Percentiles rank a stretch among this genome's conserved stretches.
phyloP scores from a whole-genome alignment of 441 rosid genomes.

The Hura crepitans region DNA sequence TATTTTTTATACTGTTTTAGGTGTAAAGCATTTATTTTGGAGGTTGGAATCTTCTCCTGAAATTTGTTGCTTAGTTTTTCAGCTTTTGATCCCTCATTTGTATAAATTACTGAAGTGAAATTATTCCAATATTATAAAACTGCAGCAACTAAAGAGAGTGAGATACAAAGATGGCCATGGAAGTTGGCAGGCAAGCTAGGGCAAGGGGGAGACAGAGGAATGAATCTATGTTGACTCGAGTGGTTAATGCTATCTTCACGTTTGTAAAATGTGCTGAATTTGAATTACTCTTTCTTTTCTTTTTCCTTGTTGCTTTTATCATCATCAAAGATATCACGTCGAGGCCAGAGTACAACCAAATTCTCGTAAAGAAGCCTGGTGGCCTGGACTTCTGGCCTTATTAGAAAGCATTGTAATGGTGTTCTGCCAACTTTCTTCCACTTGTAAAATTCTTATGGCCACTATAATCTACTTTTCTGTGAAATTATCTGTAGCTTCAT shows the following conservation, averaged over 20 bases:
- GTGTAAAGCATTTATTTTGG: background rate
- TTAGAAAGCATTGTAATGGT: conserved; percentile 20
- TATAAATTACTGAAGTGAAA: background rate
- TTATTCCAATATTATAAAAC: background rate
- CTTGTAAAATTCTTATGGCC: background rate
- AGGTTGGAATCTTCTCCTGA: background rate
- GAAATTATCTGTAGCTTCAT: background rate
- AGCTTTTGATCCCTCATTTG: background rate
- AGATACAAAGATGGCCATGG: conserved; percentile 32
- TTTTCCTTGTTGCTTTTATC: conserved; percentile 53
- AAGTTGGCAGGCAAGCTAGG: conserved; percentile 37
- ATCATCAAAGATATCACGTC: conserved; percentile 78
- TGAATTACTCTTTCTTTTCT: conserved; percentile 70
- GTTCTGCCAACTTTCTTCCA: background rate
- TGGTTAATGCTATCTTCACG: conserved; percentile 43
- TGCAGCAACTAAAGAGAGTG: background rate
- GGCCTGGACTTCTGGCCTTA: conserved; percentile 54
- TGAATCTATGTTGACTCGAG: conserved; percentile 47
- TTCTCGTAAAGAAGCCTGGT: conserved; percentile 71
- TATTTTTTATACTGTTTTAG: background rate
- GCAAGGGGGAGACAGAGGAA: conserved; percentile 38
- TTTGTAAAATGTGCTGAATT: conserved; percentile 63
- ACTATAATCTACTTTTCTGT: background rate
- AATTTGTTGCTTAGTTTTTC: background rate
- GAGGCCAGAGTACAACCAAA: conserved; percentile 73